These are phyloP conservation scores for Zea luxurians DNA, from an alignment of 176 grass and related monocot genomes.

Conservation along the genomic window DNA sequence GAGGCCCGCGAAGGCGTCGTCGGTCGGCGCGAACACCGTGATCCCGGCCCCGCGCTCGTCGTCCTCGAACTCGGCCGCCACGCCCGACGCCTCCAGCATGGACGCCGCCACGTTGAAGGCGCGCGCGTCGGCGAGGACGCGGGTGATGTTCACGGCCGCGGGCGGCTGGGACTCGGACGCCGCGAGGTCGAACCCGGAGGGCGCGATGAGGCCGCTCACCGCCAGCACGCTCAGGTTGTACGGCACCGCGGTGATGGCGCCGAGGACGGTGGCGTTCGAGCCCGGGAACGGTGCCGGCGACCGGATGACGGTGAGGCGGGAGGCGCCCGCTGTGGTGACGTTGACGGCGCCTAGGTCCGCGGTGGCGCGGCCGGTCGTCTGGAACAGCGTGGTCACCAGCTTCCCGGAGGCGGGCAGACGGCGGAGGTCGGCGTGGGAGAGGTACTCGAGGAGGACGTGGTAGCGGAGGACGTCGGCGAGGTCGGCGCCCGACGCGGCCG, in stretches of 20 bases:
- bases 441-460: constrained; percentile 90
- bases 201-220: constrained; percentile 57
- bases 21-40: constrained; percentile 88
- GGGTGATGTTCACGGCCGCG: constrained; percentile 65
- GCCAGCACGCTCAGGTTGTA: constrained; percentile 81
- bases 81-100: constrained; percentile 75
- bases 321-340: constrained; percentile 37
- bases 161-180: constrained; percentile 59
- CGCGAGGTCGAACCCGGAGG: constrained; percentile 67
- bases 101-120: constrained; percentile 91
- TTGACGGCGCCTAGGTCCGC: constrained; percentile 69
- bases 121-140: constrained; percentile 70
- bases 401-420: constrained; percentile 55
- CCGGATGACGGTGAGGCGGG: constrained; percentile 38
- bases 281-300: constrained; percentile 50
- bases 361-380: constrained; percentile 79
- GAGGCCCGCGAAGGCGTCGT: constrained; percentile 74
- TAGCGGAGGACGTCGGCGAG: constrained; percentile 81
- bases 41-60: constrained; percentile 82
- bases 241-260: constrained; percentile 49
- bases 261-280: constrained; percentile 67
- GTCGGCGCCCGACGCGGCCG: constrained; percentile 52
- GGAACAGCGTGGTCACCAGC: constrained; percentile 80
- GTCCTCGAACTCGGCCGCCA: constrained; percentile 77
- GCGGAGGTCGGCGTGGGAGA: constrained; percentile 61